These are phyloP conservation scores for Neocallimastix lanati DNA, from an alignment of 192 early-diverging fungal species.

Conservation along the genomic window DNA sequence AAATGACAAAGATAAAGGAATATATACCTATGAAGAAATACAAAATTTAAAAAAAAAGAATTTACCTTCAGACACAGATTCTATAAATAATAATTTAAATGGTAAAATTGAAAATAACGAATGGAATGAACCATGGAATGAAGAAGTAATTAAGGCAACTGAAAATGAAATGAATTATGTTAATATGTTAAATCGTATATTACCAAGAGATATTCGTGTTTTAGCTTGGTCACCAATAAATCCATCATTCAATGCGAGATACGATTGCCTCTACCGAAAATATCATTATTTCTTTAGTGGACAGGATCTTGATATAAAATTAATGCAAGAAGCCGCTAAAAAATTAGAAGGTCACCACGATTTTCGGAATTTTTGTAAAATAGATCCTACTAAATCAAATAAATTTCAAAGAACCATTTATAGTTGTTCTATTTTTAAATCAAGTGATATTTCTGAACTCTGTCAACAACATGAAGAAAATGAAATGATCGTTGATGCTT, in stretches of 20 bases:
- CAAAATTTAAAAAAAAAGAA: background rate
- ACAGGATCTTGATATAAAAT: constrained; percentile 43
- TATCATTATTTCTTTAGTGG: constrained; percentile 83
- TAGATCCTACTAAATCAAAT: constrained; percentile 58
- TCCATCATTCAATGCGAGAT: constrained; percentile 65
- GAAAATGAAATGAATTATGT: constrained; percentile 57
- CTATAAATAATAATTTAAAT: background rate
- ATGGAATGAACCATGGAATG: background rate
- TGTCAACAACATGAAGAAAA: background rate
- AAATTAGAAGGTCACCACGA: constrained; percentile 67
- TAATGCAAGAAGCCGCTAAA: constrained; percentile 54
- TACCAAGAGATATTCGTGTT: constrained; percentile 79
- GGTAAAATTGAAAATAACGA: background rate
- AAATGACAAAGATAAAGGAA: background rate
- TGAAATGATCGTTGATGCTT: background rate
- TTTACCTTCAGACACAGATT: background rate
- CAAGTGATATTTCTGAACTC: background rate
- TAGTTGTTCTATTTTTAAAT: background rate
- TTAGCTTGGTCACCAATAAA: constrained; percentile 72
- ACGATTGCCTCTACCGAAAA: constrained; percentile 56
- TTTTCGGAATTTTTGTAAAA: constrained; percentile 89
- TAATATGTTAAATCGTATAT: constrained; percentile 57
- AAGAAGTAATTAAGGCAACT: background rate
- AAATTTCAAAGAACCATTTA: background rate
- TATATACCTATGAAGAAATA: background rate